Percentiles rank a stretch among this genome's conserved stretches.
These are phyloP conservation scores for Saitozyma podzolica DNA, from an alignment of 768 basidiomycete genomes.

Conservation along the genomic window DNA sequence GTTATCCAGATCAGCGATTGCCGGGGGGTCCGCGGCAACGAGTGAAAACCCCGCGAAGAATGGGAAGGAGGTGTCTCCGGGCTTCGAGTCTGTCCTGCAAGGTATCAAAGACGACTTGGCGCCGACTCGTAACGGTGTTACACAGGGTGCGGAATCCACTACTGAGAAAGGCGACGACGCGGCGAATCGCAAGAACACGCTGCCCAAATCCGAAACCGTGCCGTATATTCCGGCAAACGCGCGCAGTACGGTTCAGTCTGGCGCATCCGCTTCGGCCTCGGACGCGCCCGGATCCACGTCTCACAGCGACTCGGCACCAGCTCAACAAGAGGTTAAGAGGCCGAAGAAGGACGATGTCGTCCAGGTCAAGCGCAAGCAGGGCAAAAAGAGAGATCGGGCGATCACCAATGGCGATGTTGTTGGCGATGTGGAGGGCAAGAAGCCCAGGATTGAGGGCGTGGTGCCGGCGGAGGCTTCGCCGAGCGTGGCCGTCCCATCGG, in stretches of 20 bases:
- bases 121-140: not conserved
- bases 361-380: slow-evolving; percentile 12
- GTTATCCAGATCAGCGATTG: not conserved
- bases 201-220: slow-evolving; percentile 61
- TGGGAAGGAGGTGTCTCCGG: not conserved
- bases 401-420: not conserved
- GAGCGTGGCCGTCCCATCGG: too few species aligned
- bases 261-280: not conserved
- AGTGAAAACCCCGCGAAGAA: not conserved
- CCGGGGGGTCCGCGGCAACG: not conserved
- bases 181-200: slow-evolving; percentile 3
- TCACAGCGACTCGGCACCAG: too few species aligned
- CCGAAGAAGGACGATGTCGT: slow-evolving; percentile 21
- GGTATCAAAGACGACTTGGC: not conserved
- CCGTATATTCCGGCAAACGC: slow-evolving; percentile 69
- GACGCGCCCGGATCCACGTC: not conserved
- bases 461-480: not conserved
- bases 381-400: not conserved
- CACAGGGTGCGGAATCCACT: not conserved
- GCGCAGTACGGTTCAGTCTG: slow-evolving; percentile 3
- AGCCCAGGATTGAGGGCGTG: not conserved
- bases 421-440: slow-evolving; percentile 4
- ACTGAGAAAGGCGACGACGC: not conserved
- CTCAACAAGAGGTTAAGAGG: slow-evolving; percentile 5
- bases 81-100: not conserved